A percentile compares a stretch with the other conserved stretches of the same genome.
Evolutionary conservation across 495 filamentous ascomycete species (phyloP).

Genomic region (Apodospora peruviana): DNA sequence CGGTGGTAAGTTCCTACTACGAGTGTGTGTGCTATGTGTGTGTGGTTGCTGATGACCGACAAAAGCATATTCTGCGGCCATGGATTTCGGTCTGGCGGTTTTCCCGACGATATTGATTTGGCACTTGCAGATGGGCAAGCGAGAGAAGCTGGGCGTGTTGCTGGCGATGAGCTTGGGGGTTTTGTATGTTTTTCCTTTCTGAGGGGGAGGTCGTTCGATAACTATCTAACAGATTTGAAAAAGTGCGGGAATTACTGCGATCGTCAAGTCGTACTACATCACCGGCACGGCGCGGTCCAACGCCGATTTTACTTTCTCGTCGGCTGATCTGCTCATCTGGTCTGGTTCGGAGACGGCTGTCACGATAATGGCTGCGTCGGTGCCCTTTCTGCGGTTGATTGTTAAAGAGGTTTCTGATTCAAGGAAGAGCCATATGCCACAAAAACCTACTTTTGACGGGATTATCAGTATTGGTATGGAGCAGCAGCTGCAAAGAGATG

Average conservation of each 20-base stretch:
- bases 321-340: constrained; percentile 8
- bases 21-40: neutral
- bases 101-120: constrained; percentile 30
- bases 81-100: constrained; percentile 31
- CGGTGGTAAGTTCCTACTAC: constrained; percentile 19
- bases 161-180: constrained; percentile 34
- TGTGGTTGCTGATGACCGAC: neutral
- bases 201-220: neutral
- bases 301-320: constrained; percentile 10
- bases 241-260: constrained; percentile 8
- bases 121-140: constrained; percentile 28
- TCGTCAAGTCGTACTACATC: constrained; percentile 8
- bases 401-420: constrained; percentile 3
- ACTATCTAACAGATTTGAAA: no score
- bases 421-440: no score
- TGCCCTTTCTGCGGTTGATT: constrained; percentile 5
- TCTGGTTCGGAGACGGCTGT: constrained; percentile 2
- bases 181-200: constrained; percentile 20
- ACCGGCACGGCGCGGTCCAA: neutral
- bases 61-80: constrained; percentile 29
- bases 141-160: constrained; percentile 30
- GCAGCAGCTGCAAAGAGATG: no score
- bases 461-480: no score
- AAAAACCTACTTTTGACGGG: no score
- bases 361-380: constrained; percentile 8